These are phyloP conservation scores for Neoboletus brunneissimus DNA, from an alignment of 768 basidiomycete genomes.

Conservation along the genomic window DNA sequence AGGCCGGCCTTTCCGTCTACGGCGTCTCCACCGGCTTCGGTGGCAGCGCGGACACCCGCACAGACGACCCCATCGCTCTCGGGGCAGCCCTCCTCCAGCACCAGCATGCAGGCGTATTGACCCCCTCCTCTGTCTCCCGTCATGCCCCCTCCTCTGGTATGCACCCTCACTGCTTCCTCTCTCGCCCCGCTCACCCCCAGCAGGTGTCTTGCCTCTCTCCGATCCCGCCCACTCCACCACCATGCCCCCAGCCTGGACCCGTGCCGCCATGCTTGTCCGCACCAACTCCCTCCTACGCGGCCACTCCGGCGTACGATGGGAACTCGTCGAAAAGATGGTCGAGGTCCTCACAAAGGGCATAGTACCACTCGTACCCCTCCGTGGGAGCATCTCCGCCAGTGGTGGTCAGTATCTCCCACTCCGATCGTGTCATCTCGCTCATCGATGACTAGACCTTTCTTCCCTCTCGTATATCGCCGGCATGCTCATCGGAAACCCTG, in stretches of 20 bases:
- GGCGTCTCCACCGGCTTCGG: conserved; percentile 86
- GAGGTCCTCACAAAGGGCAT: conserved; percentile 68
- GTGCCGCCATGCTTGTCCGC: conserved; percentile 82
- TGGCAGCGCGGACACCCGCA: conserved; percentile 85
- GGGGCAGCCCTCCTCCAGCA: conserved; percentile 85
- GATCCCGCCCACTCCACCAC: conserved; percentile 64
- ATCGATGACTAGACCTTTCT: conserved; percentile 51
- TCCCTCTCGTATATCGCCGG: conserved; percentile 85
- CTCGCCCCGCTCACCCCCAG: neutral
- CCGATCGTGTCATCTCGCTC: neutral
- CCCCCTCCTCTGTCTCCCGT: conserved; percentile 48
- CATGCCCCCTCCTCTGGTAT: conserved; percentile 1
- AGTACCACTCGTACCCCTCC: conserved; percentile 76
- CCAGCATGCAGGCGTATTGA: conserved; percentile 67
- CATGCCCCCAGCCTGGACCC: conserved; percentile 88
- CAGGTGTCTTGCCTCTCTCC: conserved; percentile 54
- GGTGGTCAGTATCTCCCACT: conserved; percentile 51
- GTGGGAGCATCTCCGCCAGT: conserved; percentile 80
- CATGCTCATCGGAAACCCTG: conserved; percentile 73
- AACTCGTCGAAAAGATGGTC: conserved; percentile 76
- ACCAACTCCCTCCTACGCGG: conserved; percentile 89
- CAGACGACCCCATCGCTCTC: conserved; percentile 66
- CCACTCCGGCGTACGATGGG: conserved; percentile 82
- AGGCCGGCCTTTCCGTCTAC: conserved; percentile 68
- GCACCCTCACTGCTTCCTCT: neutral